Evolutionary conservation across 768 basidiomycete genomes (phyloP).

Genomic region (Paxillus rubicundulus): DNA sequence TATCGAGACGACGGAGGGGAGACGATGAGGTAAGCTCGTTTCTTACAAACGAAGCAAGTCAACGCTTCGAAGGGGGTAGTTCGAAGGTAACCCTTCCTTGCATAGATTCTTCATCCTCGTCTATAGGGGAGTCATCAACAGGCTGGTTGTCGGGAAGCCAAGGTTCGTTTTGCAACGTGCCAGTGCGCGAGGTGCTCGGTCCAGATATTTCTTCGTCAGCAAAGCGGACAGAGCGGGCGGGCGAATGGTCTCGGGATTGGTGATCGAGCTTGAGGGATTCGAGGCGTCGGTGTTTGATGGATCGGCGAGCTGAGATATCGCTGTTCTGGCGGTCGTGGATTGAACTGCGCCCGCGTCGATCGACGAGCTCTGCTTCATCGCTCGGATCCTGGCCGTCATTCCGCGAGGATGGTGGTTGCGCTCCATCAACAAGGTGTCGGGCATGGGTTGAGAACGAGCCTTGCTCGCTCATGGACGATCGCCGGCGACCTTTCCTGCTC

Average conservation of each 20-base stretch:
- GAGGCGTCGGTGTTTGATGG: constrained; percentile 28
- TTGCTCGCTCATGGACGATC: constrained; percentile 14
- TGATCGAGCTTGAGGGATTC: constrained; percentile 23
- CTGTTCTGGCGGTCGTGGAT: constrained; percentile 12
- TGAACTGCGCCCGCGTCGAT: constrained; percentile 24
- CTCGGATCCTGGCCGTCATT: neutral
- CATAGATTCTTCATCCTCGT: constrained; percentile 16
- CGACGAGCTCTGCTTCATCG: constrained; percentile 8
- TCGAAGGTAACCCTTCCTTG: constrained; percentile 22
- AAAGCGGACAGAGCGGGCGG: constrained; percentile 47
- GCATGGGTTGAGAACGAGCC: constrained; percentile 1
- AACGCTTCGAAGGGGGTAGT: constrained; percentile 10
- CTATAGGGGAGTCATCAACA: constrained; percentile 6
- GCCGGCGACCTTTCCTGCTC: constrained; percentile 12
- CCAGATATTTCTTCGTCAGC: constrained; percentile 36
- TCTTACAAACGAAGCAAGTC: neutral
- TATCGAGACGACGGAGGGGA: neutral
- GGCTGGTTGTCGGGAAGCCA: constrained; percentile 6
- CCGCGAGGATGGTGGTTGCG: neutral
- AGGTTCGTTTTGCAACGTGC: constrained; percentile 19
- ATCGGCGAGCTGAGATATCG: constrained; percentile 15
- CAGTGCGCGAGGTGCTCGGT: constrained; percentile 17
- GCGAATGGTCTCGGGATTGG: constrained; percentile 41
- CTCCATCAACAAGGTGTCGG: neutral
- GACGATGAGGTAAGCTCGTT: neutral